A percentile compares a stretch with the other conserved stretches of the same genome.
phyloP scores from a whole-genome alignment of 768 basidiomycete genomes.

The Hypholoma fasciculare region DNA sequence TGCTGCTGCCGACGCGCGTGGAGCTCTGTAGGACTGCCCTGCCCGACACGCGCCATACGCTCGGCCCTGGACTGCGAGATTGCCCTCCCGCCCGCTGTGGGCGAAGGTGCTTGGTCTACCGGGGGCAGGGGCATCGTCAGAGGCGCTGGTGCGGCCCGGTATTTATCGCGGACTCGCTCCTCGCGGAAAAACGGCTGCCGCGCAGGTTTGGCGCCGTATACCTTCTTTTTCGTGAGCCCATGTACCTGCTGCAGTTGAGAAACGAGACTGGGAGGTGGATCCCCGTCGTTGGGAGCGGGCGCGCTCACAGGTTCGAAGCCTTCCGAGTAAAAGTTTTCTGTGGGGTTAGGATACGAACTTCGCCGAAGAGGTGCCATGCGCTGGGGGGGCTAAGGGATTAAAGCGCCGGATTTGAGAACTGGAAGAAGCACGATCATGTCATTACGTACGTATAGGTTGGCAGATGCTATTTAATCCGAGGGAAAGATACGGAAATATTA shows the following conservation, averaged over 20 bases:
- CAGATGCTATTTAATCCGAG: constrained; percentile 17
- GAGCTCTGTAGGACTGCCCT: constrained; percentile 33
- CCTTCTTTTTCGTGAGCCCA: constrained; percentile 70
- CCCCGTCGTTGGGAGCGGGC: constrained; percentile 18
- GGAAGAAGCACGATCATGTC: constrained; percentile 4
- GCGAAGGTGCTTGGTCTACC: constrained; percentile 12
- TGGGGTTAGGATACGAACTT: constrained; percentile 33
- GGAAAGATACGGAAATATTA: constrained; percentile 11
- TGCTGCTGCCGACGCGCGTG: constrained; percentile 25
- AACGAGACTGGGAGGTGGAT: constrained; percentile 51
- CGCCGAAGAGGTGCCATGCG: constrained; percentile 23
- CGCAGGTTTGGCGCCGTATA: constrained; percentile 52
- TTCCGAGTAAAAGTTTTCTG: constrained; percentile 23
- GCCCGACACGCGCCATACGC: constrained; percentile 31
- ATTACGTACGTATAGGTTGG: constrained; percentile 34
- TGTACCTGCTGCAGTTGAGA: constrained; percentile 65
- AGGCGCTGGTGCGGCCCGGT: constrained; percentile 23
- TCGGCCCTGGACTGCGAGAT: constrained; percentile 34
- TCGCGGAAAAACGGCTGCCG: constrained; percentile 56
- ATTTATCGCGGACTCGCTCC: constrained; percentile 37
- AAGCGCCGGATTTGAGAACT: neutral
- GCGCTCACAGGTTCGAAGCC: constrained; percentile 12
- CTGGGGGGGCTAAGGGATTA: constrained; percentile 1
- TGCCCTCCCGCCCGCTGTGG: constrained; percentile 29
- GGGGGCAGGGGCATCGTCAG: constrained; percentile 26